Evolutionary conservation across 768 basidiomycete genomes (phyloP).

Genomic region (Pleurotus tuoliensis): DNA sequence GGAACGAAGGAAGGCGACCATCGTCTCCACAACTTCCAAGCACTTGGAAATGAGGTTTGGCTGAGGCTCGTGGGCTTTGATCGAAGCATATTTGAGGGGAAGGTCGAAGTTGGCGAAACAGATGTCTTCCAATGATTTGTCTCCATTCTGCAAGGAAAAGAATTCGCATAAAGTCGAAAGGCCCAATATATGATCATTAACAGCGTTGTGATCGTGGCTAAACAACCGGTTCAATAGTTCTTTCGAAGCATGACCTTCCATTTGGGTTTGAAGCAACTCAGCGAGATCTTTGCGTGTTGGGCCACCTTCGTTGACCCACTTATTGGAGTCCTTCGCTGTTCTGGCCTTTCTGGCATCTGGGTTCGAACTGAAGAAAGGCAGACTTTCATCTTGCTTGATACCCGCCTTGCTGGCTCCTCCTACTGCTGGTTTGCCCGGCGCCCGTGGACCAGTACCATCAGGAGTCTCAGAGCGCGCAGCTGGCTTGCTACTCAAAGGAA

Average conservation of each 20-base stretch:
- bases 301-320: conserved; percentile 86
- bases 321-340: conserved; percentile 69
- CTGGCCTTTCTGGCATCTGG: conserved; percentile 61
- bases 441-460: conserved; percentile 30
- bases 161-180: conserved; percentile 73
- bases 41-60: conserved; percentile 86
- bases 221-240: conserved; percentile 78
- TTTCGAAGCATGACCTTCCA: conserved; percentile 80
- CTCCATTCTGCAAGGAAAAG: conserved; percentile 54
- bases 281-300: conserved; percentile 82
- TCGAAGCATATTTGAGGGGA: conserved; percentile 88
- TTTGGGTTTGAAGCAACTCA: conserved; percentile 84
- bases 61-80: conserved; percentile 87
- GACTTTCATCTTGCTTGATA: conserved; percentile 29
- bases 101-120: conserved; percentile 89
- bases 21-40: conserved; percentile 78
- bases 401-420: conserved; percentile 43
- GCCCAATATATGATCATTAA: conserved; percentile 87
- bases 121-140: conserved; percentile 39
- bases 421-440: conserved; percentile 30
- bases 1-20: conserved; percentile 70
- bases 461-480: conserved; percentile 44
- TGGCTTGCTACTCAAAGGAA: conserved; percentile 58
- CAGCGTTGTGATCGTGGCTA: conserved; percentile 93
- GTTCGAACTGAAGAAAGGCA: conserved; percentile 51